Base-by-base conservation (phyloP, 306 rosid species). In the Fagus sylvatica region DNA sequence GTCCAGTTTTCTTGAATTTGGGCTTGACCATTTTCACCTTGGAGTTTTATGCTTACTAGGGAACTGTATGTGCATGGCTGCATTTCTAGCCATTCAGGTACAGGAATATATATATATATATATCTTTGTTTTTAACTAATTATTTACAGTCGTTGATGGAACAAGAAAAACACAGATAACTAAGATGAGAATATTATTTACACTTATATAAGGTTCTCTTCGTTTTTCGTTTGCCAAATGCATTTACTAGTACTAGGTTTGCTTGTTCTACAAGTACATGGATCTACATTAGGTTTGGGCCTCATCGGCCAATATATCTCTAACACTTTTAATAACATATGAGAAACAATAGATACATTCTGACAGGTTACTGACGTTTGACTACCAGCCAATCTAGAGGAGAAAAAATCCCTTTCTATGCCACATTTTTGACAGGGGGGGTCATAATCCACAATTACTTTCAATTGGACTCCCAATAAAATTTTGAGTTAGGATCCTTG, bases 31-130 rank as follows among this genome's bases (percentile, higher is more conserved):
- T 72, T 94, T 94, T 82, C 97, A 94, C 75, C 75, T 92, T 76
- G 98, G 98, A 69, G 93, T 90, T 46, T 46, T 94, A 55, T 94
- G 97, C 88, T 87, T 94, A 85, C 83, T 94, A 68, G 98, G 97
- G 72, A 94, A 92, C 83, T 92, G 97, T 80, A 87, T 94, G 75
- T 94, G 98, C 89, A 92, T 94, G 98, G 98, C 97, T 80, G 88
- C 92, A 43, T 92, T 79, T 85, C 76, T 94, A 71, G 92, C 97
- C 78, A 86, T 92, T 83, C 98, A 94, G 93, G 98, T 94, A 79
- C 72, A 37, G 74, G 41, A 53, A 49, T 59, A 33, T 72, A 51
- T 75, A 49, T 59, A 33, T 72, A 51, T 75, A 22, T 22, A 22
- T 22, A 65, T 70, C 76, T 56, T 72, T 7, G 49, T 12, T 60